A percentile compares a stretch with the other conserved stretches of the same genome.
Conservation (phyloP, 1,284 basidiomycete species). For the Leccinum laetum region DNA sequence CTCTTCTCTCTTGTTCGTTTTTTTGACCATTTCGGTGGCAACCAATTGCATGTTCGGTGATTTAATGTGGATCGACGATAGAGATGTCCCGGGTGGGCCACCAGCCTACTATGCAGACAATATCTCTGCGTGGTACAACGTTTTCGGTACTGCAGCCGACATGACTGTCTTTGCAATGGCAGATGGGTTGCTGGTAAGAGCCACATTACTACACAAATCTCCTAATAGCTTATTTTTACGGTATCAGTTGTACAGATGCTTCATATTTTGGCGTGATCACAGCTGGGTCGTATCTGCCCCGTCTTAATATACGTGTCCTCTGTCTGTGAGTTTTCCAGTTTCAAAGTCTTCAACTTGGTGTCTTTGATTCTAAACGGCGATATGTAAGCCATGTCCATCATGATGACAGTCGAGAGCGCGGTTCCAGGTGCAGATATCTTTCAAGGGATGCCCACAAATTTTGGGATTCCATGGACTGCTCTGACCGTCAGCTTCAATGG, state of each 20-base stretch:
- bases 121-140: constrained; percentile 7
- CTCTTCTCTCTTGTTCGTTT: constrained; percentile 1
- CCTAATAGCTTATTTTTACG: background rate
- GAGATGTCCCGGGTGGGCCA: constrained; percentile 3
- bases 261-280: too few species aligned
- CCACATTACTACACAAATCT: background rate
- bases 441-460: too few species aligned
- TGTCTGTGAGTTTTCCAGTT: too few species aligned
- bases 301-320: too few species aligned
- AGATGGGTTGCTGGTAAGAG: constrained; percentile 5
- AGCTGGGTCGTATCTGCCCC: too few species aligned
- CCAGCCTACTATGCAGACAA: background rate
- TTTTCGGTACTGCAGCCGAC: constrained; percentile 1
- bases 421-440: too few species aligned
- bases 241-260: too few species aligned
- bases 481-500: background rate
- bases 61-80: constrained; percentile 7
- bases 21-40: constrained; percentile 4
- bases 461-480: too few species aligned
- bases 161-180: constrained; percentile 4
- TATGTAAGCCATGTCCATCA: too few species aligned
- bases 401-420: too few species aligned
- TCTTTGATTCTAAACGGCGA: background rate
- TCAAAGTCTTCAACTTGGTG: too few species aligned
- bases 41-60: constrained; percentile 6